Evolutionary conservation across 257 asterid species (phyloP).

Genomic region (Solanum virginianum): DNA sequence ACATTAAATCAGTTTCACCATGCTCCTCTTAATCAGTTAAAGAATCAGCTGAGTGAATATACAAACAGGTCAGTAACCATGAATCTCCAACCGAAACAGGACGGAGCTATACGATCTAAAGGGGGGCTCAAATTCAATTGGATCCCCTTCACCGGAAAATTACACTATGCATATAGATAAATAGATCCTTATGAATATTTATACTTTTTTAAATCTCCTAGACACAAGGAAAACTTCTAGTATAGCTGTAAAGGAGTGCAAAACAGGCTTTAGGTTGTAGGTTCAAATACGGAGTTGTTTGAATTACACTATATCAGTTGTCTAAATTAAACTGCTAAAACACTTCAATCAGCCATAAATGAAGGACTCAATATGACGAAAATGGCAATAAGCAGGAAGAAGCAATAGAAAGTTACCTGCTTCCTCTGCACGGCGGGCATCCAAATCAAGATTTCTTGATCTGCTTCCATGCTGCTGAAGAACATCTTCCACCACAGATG

Average conservation of each 20-base stretch:
- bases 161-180: not conserved
- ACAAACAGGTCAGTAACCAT: not conserved
- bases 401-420: constrained; percentile 43
- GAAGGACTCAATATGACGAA: not conserved
- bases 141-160: not conserved
- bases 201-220: not conserved
- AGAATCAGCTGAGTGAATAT: not conserved
- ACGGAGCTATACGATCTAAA: not conserved
- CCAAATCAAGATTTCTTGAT: constrained; percentile 72
- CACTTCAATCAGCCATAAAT: not conserved
- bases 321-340: not conserved
- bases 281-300: not conserved
- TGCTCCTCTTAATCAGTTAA: not conserved
- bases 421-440: constrained; percentile 87
- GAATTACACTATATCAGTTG: not conserved
- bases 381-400: not conserved
- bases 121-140: not conserved
- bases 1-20: not conserved
- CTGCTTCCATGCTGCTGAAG: constrained; percentile 87
- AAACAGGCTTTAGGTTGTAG: not conserved
- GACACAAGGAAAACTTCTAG: not conserved
- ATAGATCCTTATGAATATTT: not conserved
- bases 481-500: constrained; percentile 91
- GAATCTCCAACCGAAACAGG: not conserved
- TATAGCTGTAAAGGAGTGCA: not conserved